Evolutionary conservation across 1,284 basidiomycete genomes (phyloP), one percentile per base, ranked within the genome.

Genomic region (Sphagnurus paluster): DNA sequence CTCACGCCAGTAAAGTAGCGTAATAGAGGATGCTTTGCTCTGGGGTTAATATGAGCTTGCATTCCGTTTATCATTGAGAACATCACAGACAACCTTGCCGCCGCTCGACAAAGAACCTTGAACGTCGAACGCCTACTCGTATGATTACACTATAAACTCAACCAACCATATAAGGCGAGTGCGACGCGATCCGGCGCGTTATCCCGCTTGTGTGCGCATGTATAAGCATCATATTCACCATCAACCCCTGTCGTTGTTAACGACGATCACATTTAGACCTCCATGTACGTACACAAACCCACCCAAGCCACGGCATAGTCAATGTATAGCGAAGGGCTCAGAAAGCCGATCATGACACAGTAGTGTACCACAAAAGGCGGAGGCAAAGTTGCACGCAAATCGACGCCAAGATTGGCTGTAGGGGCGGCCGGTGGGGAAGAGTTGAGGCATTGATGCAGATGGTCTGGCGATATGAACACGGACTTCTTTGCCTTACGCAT

Each of bases 181-280:
- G 36, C 30, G 30, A 32, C 29, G 19, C 17, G 16, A 26, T 32
- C 16, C 20, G 11, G 20, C 42, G 42, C 14, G 16, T 21, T 30
- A 29, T 39, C 46, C 46, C 47, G 45, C 40, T 48, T 45, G 45
- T 53, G 45, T 36, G 34, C 39, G 25, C 34, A 40, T 39, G 29
- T 46, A 28, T 34, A 17, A 24, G 25, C 46, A 51, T 54, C 46
- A 52, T 28, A 54, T 55, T 33, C 42, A 38, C 37, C 44, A 55
- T 53, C 49, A 51, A 44, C 44, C 46, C 51, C 54, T 50, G 48
- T 53, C 46, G 51, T 49, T 45, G 46, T 26, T 46, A 37, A 38
- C 43, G 42, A 53, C 49, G 38, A 49, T 53, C 47, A 52, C 28
- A 37, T 26, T 20, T 32, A 42, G 38, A 25, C 35, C 4, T 35